These are phyloP conservation scores for Aureobasidium pullulans DNA, from an alignment of 2,329 filamentous ascomycete species.

Conservation along the genomic window DNA sequence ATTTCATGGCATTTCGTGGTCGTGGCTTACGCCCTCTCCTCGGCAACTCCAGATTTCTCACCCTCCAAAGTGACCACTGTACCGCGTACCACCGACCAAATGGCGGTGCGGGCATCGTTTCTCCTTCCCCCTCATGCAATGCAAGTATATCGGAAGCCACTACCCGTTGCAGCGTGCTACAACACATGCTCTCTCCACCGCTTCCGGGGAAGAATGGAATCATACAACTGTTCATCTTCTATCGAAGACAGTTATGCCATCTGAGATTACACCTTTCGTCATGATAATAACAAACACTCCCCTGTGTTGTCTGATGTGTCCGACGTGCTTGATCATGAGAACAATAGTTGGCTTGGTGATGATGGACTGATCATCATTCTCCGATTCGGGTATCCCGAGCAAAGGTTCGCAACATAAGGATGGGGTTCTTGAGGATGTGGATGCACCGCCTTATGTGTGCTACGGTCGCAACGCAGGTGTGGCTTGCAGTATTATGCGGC, in stretches of 20 bases:
- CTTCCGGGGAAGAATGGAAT: slow-evolving; percentile 1
- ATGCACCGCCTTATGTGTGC: neutral
- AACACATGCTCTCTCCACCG: neutral
- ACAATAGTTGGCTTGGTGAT: neutral
- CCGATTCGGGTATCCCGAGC: neutral
- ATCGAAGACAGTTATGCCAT: neutral
- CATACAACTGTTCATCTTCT: neutral
- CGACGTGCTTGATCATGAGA: neutral
- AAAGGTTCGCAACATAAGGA: neutral
- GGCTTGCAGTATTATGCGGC: neutral
- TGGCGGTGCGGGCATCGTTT: neutral
- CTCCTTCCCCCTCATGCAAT: neutral
- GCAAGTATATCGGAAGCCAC: neutral
- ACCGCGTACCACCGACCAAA: neutral
- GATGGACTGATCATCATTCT: neutral
- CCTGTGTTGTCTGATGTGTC: neutral
- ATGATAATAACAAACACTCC: neutral
- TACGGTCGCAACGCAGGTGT: neutral
- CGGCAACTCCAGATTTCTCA: neutral
- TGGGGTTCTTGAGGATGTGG: neutral
- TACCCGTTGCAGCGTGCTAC: slow-evolving; percentile 3
- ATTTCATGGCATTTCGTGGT: neutral
- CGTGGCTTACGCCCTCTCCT: neutral
- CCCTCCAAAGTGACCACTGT: neutral
- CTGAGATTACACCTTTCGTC: neutral